Percentiles rank a stretch among this genome's conserved stretches.
Conservation (phyloP, 495 filamentous ascomycete genomes). For the Penicillium malachiteum region DNA sequence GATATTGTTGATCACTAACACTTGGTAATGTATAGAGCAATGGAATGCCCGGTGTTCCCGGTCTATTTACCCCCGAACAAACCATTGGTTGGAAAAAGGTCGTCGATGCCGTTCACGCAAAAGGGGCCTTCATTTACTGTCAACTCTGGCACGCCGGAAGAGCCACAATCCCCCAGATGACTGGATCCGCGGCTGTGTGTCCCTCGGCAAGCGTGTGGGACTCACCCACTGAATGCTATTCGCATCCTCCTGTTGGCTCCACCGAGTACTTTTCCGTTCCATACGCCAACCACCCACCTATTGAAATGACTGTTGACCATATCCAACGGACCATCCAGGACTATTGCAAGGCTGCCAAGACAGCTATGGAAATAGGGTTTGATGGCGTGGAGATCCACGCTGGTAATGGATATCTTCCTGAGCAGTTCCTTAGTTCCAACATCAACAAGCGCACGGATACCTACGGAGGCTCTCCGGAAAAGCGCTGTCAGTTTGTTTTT, state of each 20-base stretch:
- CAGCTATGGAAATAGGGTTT: constrained; percentile 56
- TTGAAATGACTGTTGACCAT: constrained; percentile 48
- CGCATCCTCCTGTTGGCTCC: constrained; percentile 16
- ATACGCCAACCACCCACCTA: constrained; percentile 34
- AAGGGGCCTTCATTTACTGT: not conserved
- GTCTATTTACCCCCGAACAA: constrained; percentile 49
- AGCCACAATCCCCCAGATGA: constrained; percentile 4
- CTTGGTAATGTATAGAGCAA: constrained; percentile 25
- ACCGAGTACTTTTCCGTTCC: constrained; percentile 30
- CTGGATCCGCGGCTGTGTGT: constrained; percentile 3
- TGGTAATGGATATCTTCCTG: constrained; percentile 62
- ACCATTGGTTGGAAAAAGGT: constrained; percentile 49
- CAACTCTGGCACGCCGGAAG: constrained; percentile 3
- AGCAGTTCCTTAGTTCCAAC: constrained; percentile 57
- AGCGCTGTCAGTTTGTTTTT: constrained; percentile 52
- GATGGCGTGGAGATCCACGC: constrained; percentile 61
- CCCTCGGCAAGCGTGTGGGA: constrained; percentile 44
- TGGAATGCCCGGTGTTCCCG: constrained; percentile 50
- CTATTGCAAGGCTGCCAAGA: constrained; percentile 58
- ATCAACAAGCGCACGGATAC: constrained; percentile 58
- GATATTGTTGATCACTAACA: not conserved
- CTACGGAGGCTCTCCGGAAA: constrained; percentile 54
- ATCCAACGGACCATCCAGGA: constrained; percentile 49
- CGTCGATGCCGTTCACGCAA: constrained; percentile 19
- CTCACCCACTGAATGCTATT: constrained; percentile 36